Percentiles rank a stretch among this genome's conserved stretches.
Evolutionary conservation across 805 yeast genomes (phyloP).

Genomic region (Blastobotrys peoriensis): DNA sequence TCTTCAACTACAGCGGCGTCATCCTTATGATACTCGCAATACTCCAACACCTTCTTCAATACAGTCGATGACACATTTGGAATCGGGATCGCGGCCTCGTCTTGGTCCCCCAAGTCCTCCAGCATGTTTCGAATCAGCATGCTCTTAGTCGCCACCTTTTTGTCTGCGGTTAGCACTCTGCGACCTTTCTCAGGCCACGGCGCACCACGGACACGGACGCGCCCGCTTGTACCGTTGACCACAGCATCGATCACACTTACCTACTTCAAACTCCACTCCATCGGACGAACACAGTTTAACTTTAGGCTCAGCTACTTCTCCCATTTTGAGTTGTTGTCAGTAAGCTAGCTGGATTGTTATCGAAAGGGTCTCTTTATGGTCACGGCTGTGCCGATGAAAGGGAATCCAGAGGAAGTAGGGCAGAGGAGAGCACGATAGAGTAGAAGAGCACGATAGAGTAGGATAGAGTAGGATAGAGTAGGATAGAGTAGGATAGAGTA

Average conservation of each 20-base stretch:
- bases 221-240: not conserved
- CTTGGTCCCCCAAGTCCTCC: slow-evolving; percentile 50
- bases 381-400: too few species aligned
- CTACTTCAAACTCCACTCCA: slow-evolving; percentile 72
- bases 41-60: slow-evolving; percentile 83
- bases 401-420: too few species aligned
- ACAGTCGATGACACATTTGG: slow-evolving; percentile 77
- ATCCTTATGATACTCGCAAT: slow-evolving; percentile 88
- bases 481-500: too few species aligned
- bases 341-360: too few species aligned
- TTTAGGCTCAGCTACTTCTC: slow-evolving; percentile 6
- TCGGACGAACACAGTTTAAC: slow-evolving; percentile 62
- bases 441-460: too few species aligned
- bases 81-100: slow-evolving; percentile 70
- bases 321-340: too few species aligned
- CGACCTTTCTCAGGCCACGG: slow-evolving; percentile 1
- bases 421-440: too few species aligned
- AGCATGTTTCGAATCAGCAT: slow-evolving; percentile 80
- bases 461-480: too few species aligned
- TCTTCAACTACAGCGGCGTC: slow-evolving; percentile 79
- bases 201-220: not conserved
- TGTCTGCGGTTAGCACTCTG: slow-evolving; percentile 24
- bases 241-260: slow-evolving; percentile 27
- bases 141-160: slow-evolving; percentile 81
- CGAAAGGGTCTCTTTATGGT: too few species aligned